These are phyloP conservation scores for Silene uniflora DNA, from an alignment of 148 eudicot genomes.

Conservation along the genomic window DNA sequence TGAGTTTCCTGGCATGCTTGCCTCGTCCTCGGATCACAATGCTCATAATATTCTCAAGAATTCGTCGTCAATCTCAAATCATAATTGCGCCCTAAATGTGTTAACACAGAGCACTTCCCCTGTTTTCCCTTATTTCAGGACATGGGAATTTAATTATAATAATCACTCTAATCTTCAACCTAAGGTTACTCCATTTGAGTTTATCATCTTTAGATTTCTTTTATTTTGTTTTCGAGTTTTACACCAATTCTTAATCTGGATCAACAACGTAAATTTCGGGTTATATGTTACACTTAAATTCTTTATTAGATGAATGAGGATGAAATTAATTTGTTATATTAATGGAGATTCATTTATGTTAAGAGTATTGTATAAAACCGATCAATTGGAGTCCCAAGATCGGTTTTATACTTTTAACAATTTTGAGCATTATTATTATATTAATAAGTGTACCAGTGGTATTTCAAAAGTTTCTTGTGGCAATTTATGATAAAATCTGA, in stretches of 20 bases:
- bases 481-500: not conserved
- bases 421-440: no score
- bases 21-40: conserved; percentile 4
- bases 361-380: no score
- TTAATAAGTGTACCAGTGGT: not conserved
- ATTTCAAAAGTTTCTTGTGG: not conserved
- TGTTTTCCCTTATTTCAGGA: conserved; percentile 58
- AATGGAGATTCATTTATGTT: no score
- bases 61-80: conserved; percentile 16
- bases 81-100: conserved; percentile 30
- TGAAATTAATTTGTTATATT: no score
- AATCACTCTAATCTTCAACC: conserved; percentile 38
- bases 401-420: no score
- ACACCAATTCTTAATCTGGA: not conserved
- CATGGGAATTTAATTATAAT: conserved; percentile 40
- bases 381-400: no score
- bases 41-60: conserved; percentile 10
- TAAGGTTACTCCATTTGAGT: conserved; percentile 39
- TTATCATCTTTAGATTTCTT: no score
- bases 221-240: not conserved
- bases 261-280: not conserved
- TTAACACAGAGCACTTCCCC: conserved; percentile 37
- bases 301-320: no score
- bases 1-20: conserved; percentile 38
- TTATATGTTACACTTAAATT: not conserved